Percentiles rank a stretch among this genome's conserved stretches.
Conservation (phyloP, 768 basidiomycete species). For the Trametes elegans region DNA sequence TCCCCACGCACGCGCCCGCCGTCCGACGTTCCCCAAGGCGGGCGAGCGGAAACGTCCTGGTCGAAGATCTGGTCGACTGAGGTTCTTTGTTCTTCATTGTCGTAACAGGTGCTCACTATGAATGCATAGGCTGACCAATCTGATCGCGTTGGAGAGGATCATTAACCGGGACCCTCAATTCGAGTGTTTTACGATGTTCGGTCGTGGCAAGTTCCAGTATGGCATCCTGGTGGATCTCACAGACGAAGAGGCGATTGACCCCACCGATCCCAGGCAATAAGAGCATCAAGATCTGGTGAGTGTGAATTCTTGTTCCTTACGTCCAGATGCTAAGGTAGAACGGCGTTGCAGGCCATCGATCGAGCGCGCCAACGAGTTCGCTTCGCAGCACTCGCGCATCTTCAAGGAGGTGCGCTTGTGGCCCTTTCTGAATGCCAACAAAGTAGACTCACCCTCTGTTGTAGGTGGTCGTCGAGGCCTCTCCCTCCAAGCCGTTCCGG, state of each 20-base stretch:
- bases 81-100: constrained; percentile 18
- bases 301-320: too few species aligned
- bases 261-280: constrained; percentile 28
- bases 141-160: constrained; percentile 37
- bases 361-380: constrained; percentile 39
- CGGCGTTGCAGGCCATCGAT: constrained; percentile 28
- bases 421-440: too few species aligned
- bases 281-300: constrained; percentile 36
- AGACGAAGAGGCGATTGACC: constrained; percentile 29
- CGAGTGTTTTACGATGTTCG: constrained; percentile 37
- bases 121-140: constrained; percentile 34
- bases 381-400: constrained; percentile 46
- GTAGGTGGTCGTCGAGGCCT: constrained; percentile 35
- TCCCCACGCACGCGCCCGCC: too few species aligned
- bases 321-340: too few species aligned
- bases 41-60: too few species aligned
- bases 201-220: constrained; percentile 38
- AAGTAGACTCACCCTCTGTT: not conserved
- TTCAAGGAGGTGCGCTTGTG: constrained; percentile 41
- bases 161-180: constrained; percentile 36
- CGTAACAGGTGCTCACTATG: not conserved
- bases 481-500: constrained; percentile 31
- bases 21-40: too few species aligned
- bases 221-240: constrained; percentile 41
- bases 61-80: too few species aligned